These are phyloP conservation scores for Paecilomyces sp. DNA, from an alignment of 2,329 filamentous ascomycete genomes.

Conservation along the genomic window DNA sequence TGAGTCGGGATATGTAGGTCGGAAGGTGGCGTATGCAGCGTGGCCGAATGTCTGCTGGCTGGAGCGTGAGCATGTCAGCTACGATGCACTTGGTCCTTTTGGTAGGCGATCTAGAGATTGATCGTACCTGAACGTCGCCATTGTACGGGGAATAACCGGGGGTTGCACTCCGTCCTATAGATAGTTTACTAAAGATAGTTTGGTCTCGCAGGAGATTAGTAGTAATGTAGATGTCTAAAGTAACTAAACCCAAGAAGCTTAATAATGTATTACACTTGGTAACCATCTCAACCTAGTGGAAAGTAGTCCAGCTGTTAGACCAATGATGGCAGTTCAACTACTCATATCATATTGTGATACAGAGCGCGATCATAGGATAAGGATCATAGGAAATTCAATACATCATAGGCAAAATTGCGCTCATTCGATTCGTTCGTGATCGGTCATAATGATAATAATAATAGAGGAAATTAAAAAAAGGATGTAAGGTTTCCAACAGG, in stretches of 20 bases:
- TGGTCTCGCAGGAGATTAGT: not conserved
- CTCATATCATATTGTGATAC: not conserved
- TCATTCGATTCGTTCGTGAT: not conserved
- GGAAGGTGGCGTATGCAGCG: conserved; percentile 2
- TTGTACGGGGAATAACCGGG: not conserved
- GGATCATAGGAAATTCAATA: not conserved
- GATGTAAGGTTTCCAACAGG: conserved; percentile 1
- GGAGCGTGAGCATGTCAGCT: not conserved
- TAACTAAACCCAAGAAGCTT: not conserved
- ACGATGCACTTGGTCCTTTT: not conserved
- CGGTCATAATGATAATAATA: not conserved
- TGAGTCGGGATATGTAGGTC: conserved; percentile 1
- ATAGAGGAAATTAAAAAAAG: conserved; percentile 5
- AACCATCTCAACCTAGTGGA: too few relatives aligned
- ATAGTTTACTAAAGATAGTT: too few relatives aligned
- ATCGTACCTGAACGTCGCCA: not conserved
- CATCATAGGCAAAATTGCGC: not conserved
- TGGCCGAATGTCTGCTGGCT: conserved; percentile 1
- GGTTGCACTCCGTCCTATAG: not conserved
- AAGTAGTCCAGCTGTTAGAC: not conserved
- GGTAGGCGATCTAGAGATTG: not conserved
- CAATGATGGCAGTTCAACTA: not conserved
- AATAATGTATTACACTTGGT: too few relatives aligned
- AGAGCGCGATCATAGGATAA: not conserved
- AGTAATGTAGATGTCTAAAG: not conserved